These are phyloP conservation scores for Persicaria maculosa DNA, from an alignment of 148 eudicot species.

Conservation along the genomic window DNA sequence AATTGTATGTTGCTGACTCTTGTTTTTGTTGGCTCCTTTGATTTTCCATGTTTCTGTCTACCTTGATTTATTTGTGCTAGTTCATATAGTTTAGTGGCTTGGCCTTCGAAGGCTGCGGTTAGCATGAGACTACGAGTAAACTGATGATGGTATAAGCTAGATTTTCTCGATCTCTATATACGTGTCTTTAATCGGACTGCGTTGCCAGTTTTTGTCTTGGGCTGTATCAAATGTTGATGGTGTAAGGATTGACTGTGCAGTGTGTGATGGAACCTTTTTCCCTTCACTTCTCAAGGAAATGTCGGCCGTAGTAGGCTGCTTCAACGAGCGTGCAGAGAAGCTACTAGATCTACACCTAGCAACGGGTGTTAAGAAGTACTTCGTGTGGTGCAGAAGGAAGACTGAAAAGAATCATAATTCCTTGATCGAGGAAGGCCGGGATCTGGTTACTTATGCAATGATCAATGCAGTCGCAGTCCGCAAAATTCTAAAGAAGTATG, in stretches of 20 bases:
- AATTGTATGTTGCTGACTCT: no score
- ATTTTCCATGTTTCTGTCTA: no score
- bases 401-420: slow-evolving; percentile 43
- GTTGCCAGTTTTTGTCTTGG: not conserved
- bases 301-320: slow-evolving; percentile 80
- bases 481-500: slow-evolving; percentile 85
- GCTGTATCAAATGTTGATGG: not conserved
- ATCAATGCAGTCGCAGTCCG: slow-evolving; percentile 83
- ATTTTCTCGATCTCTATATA: no score
- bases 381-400: slow-evolving; percentile 61
- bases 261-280: slow-evolving; percentile 85
- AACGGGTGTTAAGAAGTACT: slow-evolving; percentile 62
- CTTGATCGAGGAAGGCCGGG: slow-evolving; percentile 67
- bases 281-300: slow-evolving; percentile 79
- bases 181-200: no score
- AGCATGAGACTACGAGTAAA: not conserved
- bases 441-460: slow-evolving; percentile 75
- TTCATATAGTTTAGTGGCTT: no score
- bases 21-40: no score
- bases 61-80: no score
- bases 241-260: slow-evolving; percentile 24
- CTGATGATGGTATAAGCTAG: not conserved
- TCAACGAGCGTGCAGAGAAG: slow-evolving; percentile 65
- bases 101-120: no score
- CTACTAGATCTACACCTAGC: slow-evolving; percentile 74